Evolutionary conservation across 2,329 filamentous ascomycete genomes (phyloP), one percentile per base, ranked within the genome.

Genomic region (Penicillium sp.): DNA sequence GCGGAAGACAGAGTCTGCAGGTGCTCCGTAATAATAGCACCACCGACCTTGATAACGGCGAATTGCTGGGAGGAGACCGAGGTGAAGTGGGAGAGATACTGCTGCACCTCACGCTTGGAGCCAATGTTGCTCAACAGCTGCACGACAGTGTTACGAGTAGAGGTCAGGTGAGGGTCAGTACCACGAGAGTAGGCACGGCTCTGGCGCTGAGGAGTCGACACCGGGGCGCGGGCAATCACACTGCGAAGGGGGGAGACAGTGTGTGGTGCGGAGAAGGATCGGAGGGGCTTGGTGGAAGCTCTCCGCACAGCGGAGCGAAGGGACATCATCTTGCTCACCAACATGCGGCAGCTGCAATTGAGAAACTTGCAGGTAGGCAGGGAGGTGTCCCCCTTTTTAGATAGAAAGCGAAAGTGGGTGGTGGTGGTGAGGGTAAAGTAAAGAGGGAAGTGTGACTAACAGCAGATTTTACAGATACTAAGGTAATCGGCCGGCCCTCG

Each of bases 21-120:
- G 77, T 97, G 90, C 73, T 98, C 93, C 59, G 92, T 96, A 69
- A 99, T 85, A 70, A 98, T 97, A 62, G 93, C 95, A 61, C 93
- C 95, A 61, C 93, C 95, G 55, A 98, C 93, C 82, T 99, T 99
- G 78, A 99, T 96, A 49, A 99, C 93, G 65, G 93, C 93, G 76
- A 98, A 99, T 73, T 96, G 92, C 80, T 98, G 93, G 35, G 92
- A 96, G 45, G 92, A 95, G 61, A 97, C 93, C 33, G 93, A 96
- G 67, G 90, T 95, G 83, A 99, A 99, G 75, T 98, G 92, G 65
- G 93, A 95, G 58, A 98, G 88, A 77, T 98, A 98, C 78, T 98
- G 93, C 81, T 97, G 91, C 62, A 96, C 92, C 80, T 99, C 93
- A 60, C 93, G 85, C 84, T 96, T 96, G 62, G 92, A 96, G 61